These are phyloP conservation scores for Apophysomyces trapeziformis DNA, from an alignment of 371 early-diverging fungal species.

Conservation along the genomic window DNA sequence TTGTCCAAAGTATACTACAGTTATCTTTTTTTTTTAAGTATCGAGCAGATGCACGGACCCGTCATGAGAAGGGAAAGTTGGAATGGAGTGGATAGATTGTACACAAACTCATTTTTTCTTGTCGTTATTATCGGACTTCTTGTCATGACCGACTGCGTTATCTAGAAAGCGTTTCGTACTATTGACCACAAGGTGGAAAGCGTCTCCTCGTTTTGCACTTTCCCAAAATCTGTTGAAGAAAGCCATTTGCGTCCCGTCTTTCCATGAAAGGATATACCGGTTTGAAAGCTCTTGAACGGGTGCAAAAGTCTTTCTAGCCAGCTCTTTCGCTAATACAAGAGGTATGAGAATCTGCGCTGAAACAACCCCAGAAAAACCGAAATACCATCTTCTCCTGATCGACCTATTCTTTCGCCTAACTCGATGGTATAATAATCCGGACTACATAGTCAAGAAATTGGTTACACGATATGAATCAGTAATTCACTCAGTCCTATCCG, in stretches of 20 bases:
- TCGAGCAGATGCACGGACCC: too few species aligned
- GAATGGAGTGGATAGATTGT: not conserved
- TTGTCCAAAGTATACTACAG: too few species aligned
- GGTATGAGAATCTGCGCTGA: not conserved
- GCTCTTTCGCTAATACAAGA: slow-evolving; percentile 17
- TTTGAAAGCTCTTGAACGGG: slow-evolving; percentile 27
- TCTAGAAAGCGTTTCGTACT: slow-evolving; percentile 21
- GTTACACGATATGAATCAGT: not conserved
- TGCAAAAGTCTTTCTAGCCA: slow-evolving; percentile 21
- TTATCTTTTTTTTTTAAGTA: too few species aligned
- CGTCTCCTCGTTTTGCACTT: slow-evolving; percentile 29
- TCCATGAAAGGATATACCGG: slow-evolving; percentile 29
- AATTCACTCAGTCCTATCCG: too few species aligned
- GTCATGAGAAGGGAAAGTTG: too few species aligned
- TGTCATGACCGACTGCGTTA: slow-evolving; percentile 12
- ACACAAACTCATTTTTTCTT: slow-evolving; percentile 11
- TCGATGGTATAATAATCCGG: slow-evolving; percentile 31
- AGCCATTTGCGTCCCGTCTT: slow-evolving; percentile 28
- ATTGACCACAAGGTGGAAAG: slow-evolving; percentile 23
- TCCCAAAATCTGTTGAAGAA: slow-evolving; percentile 29
- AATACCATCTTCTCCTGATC: slow-evolving; percentile 31
- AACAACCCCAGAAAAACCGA: slow-evolving; percentile 8
- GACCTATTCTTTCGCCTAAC: slow-evolving; percentile 24
- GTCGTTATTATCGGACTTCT: slow-evolving; percentile 18
- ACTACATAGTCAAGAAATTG: slow-evolving; percentile 1